Evolutionary conservation across 768 basidiomycete species (phyloP).

Genomic region (Goffeauzyma gilvescens): DNA sequence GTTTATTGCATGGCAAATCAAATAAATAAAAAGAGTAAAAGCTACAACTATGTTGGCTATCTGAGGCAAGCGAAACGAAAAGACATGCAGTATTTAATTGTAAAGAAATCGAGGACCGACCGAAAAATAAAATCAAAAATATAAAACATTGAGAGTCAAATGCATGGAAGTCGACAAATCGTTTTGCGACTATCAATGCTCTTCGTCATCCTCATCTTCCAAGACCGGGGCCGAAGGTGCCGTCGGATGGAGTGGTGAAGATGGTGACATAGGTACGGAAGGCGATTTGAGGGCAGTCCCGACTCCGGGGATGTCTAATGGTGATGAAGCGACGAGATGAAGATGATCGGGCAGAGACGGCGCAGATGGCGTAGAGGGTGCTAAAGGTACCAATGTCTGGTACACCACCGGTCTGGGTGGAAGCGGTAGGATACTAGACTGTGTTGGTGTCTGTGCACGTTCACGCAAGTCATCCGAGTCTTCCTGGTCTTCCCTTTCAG

Average conservation of each 20-base stretch:
- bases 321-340: slow-evolving; percentile 6
- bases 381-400: slow-evolving; percentile 7
- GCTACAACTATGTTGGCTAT: too few species aligned
- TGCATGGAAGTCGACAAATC: too few species aligned
- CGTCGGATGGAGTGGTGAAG: background rate
- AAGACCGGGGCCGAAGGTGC: slow-evolving; percentile 15
- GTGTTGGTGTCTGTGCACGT: background rate
- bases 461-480: background rate
- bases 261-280: background rate
- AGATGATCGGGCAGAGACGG: slow-evolving; percentile 1
- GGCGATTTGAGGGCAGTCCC: background rate
- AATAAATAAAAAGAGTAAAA: too few species aligned
- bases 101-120: too few species aligned
- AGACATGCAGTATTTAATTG: too few species aligned
- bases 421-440: background rate
- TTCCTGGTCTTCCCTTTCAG: background rate
- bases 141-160: too few species aligned
- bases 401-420: slow-evolving; percentile 10
- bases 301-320: background rate
- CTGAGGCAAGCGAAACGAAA: too few species aligned
- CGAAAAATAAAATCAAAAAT: too few species aligned
- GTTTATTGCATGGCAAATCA: too few species aligned
- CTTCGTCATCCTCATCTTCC: background rate
- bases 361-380: background rate
- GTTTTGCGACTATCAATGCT: too few species aligned